Conservation (phyloP, 345 rosid genomes). For the Eucalyptus victrix region DNA sequence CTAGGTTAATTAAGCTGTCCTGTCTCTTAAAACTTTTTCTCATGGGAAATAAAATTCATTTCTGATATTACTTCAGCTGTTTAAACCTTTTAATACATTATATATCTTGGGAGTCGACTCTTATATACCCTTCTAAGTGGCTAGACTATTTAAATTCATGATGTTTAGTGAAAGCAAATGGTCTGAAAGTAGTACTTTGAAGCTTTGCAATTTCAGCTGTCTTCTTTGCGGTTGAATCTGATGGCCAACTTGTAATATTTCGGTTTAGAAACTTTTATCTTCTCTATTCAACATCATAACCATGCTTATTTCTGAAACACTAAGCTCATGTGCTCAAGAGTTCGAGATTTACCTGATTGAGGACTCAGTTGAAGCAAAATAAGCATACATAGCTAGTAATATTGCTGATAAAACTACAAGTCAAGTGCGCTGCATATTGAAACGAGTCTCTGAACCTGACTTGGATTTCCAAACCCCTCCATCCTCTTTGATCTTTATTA, state of each 20-base stretch:
- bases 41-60: not conserved
- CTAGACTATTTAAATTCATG: not conserved
- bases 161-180: not conserved
- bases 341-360: not conserved
- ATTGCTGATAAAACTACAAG: not conserved
- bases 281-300: not conserved
- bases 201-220: not conserved
- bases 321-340: not conserved
- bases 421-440: not conserved
- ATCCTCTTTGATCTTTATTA: not conserved
- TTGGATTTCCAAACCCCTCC: not conserved
- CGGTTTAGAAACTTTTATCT: no score
- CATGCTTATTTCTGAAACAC: not conserved
- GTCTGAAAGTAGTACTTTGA: not conserved
- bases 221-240: not conserved
- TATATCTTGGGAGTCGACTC: not conserved
- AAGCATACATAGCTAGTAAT: not conserved
- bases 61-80: not conserved
- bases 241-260: no score
- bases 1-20: constrained; percentile 10
- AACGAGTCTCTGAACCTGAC: not conserved
- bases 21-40: not conserved
- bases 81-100: not conserved
- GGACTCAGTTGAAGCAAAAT: not conserved
- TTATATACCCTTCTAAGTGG: not conserved